Evolutionary conservation across 2,329 filamentous ascomycete genomes (phyloP).

Genomic region (Colletotrichum phormii): DNA sequence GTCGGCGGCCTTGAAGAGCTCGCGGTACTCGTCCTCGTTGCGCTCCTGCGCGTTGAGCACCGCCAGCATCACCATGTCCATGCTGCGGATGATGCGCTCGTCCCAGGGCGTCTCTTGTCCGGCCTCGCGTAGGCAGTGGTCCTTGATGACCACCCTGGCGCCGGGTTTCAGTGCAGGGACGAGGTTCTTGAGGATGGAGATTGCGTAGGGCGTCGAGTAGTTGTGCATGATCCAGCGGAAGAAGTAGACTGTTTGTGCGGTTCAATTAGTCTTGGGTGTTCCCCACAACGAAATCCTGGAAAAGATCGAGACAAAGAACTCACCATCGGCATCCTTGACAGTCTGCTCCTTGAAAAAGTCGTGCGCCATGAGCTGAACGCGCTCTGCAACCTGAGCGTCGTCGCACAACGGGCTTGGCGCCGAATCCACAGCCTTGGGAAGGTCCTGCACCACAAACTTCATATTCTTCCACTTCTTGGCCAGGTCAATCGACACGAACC

Average conservation of each 20-base stretch:
- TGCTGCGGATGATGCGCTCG: slow-evolving; percentile 58
- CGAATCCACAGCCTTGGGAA: slow-evolving; percentile 34
- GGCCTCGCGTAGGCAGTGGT: slow-evolving; percentile 52
- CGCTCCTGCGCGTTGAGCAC: slow-evolving; percentile 65
- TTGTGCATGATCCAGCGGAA: slow-evolving; percentile 59
- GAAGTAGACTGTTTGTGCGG: slow-evolving; percentile 50
- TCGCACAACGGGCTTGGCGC: slow-evolving; percentile 35
- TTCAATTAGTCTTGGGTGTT: not conserved
- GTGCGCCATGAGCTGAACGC: slow-evolving; percentile 36
- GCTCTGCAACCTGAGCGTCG: slow-evolving; percentile 23
- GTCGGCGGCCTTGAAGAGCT: slow-evolving; percentile 56
- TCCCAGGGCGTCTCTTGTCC: slow-evolving; percentile 56
- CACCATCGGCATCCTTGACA: slow-evolving; percentile 43
- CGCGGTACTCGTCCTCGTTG: slow-evolving; percentile 56
- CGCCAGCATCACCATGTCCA: slow-evolving; percentile 65
- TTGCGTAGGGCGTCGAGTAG: slow-evolving; percentile 52
- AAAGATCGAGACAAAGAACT: not conserved
- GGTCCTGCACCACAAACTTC: slow-evolving; percentile 49
- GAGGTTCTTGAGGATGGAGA: slow-evolving; percentile 47
- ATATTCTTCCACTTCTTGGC: slow-evolving; percentile 58
- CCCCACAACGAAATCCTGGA: not conserved
- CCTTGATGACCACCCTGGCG: slow-evolving; percentile 40
- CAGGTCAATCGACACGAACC: slow-evolving; percentile 67
- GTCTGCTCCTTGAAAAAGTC: slow-evolving; percentile 40
- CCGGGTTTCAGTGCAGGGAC: slow-evolving; percentile 52